Percentiles rank a stretch among this genome's conserved stretches.
phyloP scores from a whole-genome alignment of 2,329 filamentous ascomycete genomes.

The Beauveria medogensis region DNA sequence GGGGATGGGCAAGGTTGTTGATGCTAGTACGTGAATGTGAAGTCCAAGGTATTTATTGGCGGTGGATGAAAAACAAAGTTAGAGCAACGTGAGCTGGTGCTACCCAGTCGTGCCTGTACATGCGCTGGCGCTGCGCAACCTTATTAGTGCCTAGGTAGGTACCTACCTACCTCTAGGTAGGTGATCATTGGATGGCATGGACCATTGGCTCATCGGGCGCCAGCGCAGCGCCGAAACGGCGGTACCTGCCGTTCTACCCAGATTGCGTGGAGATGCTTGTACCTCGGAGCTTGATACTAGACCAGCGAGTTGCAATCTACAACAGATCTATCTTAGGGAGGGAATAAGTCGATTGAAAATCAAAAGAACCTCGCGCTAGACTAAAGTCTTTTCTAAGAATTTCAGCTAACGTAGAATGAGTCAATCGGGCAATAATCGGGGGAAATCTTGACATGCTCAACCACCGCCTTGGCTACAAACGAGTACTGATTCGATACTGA shows the following conservation, averaged over 20 bases:
- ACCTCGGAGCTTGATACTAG: background rate
- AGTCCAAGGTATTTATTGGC: constrained; percentile 19
- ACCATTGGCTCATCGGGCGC: too few relatives aligned
- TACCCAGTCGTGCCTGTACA: background rate
- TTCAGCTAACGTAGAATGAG: too few relatives aligned
- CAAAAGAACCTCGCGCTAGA: too few relatives aligned
- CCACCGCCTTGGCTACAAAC: too few relatives aligned
- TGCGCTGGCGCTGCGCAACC: background rate
- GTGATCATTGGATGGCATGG: too few relatives aligned
- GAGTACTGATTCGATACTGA: too few relatives aligned
- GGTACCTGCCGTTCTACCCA: background rate
- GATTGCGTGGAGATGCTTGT: background rate
- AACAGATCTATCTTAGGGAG: background rate
- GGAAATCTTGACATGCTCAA: too few relatives aligned
- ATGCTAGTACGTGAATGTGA: constrained; percentile 16
- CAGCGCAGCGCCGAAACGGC: background rate
- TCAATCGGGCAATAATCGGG: too few relatives aligned
- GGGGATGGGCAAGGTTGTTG: constrained; percentile 5
- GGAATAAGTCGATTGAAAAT: background rate
- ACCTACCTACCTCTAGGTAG: too few relatives aligned
- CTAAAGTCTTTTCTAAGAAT: too few relatives aligned
- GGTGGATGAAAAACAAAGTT: constrained; percentile 23
- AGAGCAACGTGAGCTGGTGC: constrained; percentile 10
- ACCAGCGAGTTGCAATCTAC: background rate
- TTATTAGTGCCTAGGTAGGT: too few relatives aligned